Percentiles rank a stretch among this genome's conserved stretches.
These are phyloP conservation scores for Ruellia speciosa DNA, from an alignment of 305 asterid species.

Conservation along the genomic window DNA sequence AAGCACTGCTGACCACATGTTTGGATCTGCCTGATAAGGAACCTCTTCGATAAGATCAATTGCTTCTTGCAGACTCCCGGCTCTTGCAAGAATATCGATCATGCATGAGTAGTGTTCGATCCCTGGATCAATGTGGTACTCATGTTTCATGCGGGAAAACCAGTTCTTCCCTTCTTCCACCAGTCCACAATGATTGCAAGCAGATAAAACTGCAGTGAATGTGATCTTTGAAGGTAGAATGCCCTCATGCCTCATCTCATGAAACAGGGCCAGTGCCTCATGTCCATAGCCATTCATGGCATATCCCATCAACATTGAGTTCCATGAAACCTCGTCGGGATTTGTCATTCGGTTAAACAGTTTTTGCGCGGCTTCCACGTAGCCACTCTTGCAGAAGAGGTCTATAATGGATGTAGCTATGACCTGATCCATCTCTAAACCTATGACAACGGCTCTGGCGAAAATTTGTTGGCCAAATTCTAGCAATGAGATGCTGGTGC, in stretches of 20 bases:
- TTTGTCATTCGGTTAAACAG: constrained; percentile 5
- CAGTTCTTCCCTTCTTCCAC: constrained; percentile 62
- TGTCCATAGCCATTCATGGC: constrained; percentile 70
- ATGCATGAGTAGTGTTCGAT: constrained; percentile 86
- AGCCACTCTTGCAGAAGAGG: constrained; percentile 77
- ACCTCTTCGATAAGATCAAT: constrained; percentile 42
- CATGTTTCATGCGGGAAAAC: constrained; percentile 52
- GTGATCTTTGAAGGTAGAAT: constrained; percentile 47
- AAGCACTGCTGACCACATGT: constrained; percentile 69
- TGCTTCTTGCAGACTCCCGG: constrained; percentile 59
- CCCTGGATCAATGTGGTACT: constrained; percentile 54
- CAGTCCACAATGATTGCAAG: constrained; percentile 85
- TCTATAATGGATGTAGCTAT: constrained; percentile 62
- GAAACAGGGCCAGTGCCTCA: constrained; percentile 58
- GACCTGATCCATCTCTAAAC: constrained; percentile 53
- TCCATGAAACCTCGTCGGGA: background rate
- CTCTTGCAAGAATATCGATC: constrained; percentile 72
- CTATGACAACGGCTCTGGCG: constrained; percentile 49
- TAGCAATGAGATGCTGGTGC: constrained; percentile 60
- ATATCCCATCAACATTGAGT: constrained; percentile 59
- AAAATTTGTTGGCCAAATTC: constrained; percentile 80
- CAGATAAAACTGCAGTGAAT: constrained; percentile 70
- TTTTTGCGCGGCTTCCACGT: constrained; percentile 21
- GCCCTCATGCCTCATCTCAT: constrained; percentile 44
- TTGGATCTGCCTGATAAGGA: constrained; percentile 49